These are phyloP conservation scores for Pseudogymnoascus verrucosus DNA, from an alignment of 2,329 filamentous ascomycete species.

Conservation along the genomic window DNA sequence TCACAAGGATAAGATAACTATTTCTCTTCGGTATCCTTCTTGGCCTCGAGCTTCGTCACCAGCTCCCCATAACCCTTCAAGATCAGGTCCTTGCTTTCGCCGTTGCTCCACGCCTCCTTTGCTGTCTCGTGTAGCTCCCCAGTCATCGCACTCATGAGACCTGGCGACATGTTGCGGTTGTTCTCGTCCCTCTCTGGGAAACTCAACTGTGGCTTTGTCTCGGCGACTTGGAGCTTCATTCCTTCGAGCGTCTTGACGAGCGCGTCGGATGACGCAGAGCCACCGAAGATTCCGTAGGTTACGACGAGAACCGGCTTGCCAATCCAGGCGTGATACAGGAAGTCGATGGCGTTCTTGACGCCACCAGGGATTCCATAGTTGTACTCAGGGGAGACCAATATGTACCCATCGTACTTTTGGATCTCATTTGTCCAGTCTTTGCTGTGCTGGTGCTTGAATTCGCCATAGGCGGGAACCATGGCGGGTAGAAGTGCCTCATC, in stretches of 20 bases:
- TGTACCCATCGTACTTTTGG: slow-evolving; percentile 37
- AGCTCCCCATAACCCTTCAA: background rate
- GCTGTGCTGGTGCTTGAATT: slow-evolving; percentile 35
- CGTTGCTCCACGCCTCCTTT: background rate
- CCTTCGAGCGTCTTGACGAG: slow-evolving; percentile 23
- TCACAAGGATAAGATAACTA: background rate
- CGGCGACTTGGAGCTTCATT: slow-evolving; percentile 28
- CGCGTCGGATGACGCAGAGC: slow-evolving; percentile 27
- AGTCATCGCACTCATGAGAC: background rate
- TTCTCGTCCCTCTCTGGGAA: slow-evolving; percentile 19
- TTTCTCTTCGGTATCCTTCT: background rate
- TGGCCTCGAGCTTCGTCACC: background rate
- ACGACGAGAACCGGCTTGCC: slow-evolving; percentile 47
- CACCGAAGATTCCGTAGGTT: slow-evolving; percentile 44
- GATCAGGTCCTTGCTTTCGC: background rate
- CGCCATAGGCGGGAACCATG: slow-evolving; percentile 29
- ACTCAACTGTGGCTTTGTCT: slow-evolving; percentile 26
- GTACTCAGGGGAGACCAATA: slow-evolving; percentile 47
- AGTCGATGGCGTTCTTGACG: slow-evolving; percentile 56
- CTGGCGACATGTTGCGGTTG: slow-evolving; percentile 4
- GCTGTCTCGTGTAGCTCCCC: background rate
- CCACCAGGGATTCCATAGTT: slow-evolving; percentile 47
- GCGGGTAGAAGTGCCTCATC: slow-evolving; percentile 36
- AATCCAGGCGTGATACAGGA: slow-evolving; percentile 49
- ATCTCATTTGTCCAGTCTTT: slow-evolving; percentile 39